These are phyloP conservation scores for Hortaea werneckii DNA, from an alignment of 2,329 filamentous ascomycete species.

Conservation along the genomic window DNA sequence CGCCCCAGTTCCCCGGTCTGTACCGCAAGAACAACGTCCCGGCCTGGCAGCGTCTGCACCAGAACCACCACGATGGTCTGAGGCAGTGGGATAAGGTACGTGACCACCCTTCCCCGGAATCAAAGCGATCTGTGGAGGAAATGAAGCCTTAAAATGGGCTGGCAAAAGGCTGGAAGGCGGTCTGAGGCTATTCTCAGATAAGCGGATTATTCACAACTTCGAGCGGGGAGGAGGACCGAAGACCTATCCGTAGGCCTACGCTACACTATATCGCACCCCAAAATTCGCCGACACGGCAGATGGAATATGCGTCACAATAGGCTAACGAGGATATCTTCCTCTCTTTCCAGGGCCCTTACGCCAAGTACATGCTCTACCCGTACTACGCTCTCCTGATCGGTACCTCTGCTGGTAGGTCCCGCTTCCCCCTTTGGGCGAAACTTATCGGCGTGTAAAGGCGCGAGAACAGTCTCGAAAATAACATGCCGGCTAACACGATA, in stretches of 20 bases:
- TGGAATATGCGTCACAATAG: too few species aligned
- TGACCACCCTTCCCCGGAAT: too few species aligned
- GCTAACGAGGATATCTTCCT: too few species aligned
- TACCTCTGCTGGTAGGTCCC: conserved; percentile 44
- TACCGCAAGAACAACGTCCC: conserved; percentile 70
- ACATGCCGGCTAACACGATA: neutral
- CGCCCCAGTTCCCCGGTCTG: conserved; percentile 32
- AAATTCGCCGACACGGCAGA: too few species aligned
- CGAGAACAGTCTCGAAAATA: neutral
- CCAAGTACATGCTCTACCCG: conserved; percentile 54
- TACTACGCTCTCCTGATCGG: conserved; percentile 47
- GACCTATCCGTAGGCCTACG: too few species aligned
- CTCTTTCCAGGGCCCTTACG: conserved; percentile 56
- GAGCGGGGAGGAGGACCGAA: too few species aligned
- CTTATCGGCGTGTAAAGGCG: neutral
- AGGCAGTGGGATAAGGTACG: conserved; percentile 72
- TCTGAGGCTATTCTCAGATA: too few species aligned
- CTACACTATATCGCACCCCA: too few species aligned
- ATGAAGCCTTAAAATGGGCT: too few species aligned
- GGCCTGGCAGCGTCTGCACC: conserved; percentile 63
- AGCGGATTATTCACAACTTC: too few species aligned
- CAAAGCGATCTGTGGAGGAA: neutral
- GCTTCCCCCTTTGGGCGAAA: neutral
- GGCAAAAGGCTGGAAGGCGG: too few species aligned
- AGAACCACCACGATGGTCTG: conserved; percentile 55